These are phyloP conservation scores for Pisolithus microcarpus DNA, from an alignment of 768 basidiomycete species.

Conservation along the genomic window DNA sequence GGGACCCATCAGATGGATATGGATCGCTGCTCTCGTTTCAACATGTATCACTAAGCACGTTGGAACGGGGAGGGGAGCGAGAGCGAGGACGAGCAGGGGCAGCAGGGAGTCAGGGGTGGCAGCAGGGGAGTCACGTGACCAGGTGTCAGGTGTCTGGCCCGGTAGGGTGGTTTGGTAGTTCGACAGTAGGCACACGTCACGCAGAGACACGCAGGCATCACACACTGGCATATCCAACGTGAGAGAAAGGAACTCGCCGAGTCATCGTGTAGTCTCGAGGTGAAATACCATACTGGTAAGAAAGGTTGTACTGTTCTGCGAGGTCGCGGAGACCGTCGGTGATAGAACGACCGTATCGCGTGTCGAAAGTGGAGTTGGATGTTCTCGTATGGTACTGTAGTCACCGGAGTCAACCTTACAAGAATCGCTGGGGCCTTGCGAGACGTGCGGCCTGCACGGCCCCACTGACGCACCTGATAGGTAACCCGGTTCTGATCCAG, in stretches of 20 bases:
- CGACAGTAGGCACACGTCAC: too few species aligned
- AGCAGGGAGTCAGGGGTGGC: too few species aligned
- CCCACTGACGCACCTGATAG: conserved; percentile 43
- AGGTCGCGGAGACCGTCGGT: conserved; percentile 46
- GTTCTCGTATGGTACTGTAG: conserved; percentile 53
- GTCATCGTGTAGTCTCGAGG: conserved; percentile 64
- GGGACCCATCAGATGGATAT: conserved; percentile 50
- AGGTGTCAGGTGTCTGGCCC: too few species aligned
- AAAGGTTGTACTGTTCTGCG: conserved; percentile 51
- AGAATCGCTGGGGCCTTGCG: not conserved
- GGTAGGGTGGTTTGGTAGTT: too few species aligned
- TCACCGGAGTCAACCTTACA: not conserved
- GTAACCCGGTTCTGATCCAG: conserved; percentile 75
- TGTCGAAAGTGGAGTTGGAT: conserved; percentile 50
- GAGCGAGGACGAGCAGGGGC: too few species aligned
- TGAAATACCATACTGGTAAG: conserved; percentile 53
- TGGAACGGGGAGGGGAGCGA: too few species aligned
- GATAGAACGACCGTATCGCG: conserved; percentile 40
- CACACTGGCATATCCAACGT: too few species aligned
- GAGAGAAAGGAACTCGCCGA: conserved; percentile 32
- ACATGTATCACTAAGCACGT: not conserved
- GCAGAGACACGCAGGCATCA: too few species aligned
- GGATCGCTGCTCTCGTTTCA: conserved; percentile 20
- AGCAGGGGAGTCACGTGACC: too few species aligned
- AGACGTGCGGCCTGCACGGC: not conserved